phyloP scores from a whole-genome alignment of 1,139 yeast species.

The Hanseniaspora gamundiae region DNA sequence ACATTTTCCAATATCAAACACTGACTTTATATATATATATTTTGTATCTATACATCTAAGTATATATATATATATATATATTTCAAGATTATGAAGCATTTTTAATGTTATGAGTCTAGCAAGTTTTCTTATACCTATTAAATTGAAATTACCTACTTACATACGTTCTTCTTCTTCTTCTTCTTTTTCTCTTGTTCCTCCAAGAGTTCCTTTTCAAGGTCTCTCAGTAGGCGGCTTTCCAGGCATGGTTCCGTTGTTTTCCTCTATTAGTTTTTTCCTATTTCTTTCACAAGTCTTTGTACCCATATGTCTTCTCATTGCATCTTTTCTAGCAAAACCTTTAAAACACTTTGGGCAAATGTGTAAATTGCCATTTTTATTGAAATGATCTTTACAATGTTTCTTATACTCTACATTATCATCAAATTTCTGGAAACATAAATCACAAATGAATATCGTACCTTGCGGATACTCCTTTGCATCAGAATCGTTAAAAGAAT shows the following conservation, averaged over 20 bases:
- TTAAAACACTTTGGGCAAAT: constrained; percentile 65
- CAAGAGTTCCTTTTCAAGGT: constrained; percentile 3
- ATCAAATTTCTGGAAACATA: constrained; percentile 45
- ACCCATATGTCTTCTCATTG: constrained; percentile 59
- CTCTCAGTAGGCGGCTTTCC: constrained; percentile 7
- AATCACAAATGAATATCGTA: constrained; percentile 12
- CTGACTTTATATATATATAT: too few species aligned
- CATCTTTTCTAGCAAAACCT: constrained; percentile 75
- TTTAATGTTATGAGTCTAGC: too few species aligned
- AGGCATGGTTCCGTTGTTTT: constrained; percentile 17
- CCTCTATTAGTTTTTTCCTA: constrained; percentile 34
- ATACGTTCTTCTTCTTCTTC: too few species aligned
- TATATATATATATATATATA: too few species aligned
- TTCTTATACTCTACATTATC: constrained; percentile 54
- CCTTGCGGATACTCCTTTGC: not conserved
- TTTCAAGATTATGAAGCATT: too few species aligned
- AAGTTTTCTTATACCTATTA: too few species aligned
- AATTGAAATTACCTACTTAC: too few species aligned
- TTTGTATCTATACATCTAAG: too few species aligned
- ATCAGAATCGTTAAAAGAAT: not conserved
- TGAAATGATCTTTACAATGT: constrained; percentile 48
- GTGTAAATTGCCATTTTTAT: constrained; percentile 34
- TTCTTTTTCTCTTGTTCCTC: too few species aligned
- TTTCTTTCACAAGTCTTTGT: constrained; percentile 65
- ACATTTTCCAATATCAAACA: too few species aligned